These are phyloP conservation scores for Coprinopsis sp. DNA, from an alignment of 768 basidiomycete genomes.

Conservation along the genomic window DNA sequence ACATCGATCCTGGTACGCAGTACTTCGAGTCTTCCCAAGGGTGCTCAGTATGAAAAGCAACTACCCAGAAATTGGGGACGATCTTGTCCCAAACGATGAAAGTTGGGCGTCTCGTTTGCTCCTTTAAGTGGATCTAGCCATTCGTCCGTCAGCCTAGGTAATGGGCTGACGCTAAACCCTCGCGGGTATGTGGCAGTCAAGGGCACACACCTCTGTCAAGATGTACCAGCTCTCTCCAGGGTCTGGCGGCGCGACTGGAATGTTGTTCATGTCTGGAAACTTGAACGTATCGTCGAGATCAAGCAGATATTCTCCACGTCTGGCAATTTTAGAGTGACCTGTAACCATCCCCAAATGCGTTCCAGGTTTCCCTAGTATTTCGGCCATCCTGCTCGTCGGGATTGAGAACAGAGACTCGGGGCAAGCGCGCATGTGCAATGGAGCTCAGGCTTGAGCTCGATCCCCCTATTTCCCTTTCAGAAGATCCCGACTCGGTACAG, in stretches of 20 bases:
- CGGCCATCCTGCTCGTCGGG: too few relatives aligned
- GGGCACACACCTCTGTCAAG: conserved; percentile 15
- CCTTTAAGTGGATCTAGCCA: conserved; percentile 13
- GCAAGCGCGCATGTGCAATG: too few relatives aligned
- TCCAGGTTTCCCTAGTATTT: too few relatives aligned
- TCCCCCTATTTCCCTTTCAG: too few relatives aligned
- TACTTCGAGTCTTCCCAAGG: conserved; percentile 14
- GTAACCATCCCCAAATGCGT: too few relatives aligned
- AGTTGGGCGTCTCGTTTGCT: conserved; percentile 14
- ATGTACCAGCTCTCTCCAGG: conserved; percentile 21
- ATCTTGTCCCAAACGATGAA: conserved; percentile 12
- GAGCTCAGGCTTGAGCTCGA: too few relatives aligned
- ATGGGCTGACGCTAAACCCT: background rate
- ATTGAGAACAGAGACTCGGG: too few relatives aligned
- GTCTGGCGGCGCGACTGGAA: conserved; percentile 16
- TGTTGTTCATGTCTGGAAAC: conserved; percentile 18
- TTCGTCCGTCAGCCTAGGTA: too few relatives aligned
- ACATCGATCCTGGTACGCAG: conserved; percentile 13
- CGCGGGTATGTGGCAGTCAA: background rate
- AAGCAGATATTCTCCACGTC: conserved; percentile 12
- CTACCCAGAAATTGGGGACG: conserved; percentile 11
- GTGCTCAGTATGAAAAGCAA: conserved; percentile 18
- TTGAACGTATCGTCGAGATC: conserved; percentile 20
- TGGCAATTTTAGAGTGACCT: too few relatives aligned
- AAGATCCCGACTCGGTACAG: too few relatives aligned